Evolutionary conservation across 1,139 yeast genomes (phyloP), one percentile per base, ranked within the genome.

Genomic region (Nakaseomyces nivariensis): DNA sequence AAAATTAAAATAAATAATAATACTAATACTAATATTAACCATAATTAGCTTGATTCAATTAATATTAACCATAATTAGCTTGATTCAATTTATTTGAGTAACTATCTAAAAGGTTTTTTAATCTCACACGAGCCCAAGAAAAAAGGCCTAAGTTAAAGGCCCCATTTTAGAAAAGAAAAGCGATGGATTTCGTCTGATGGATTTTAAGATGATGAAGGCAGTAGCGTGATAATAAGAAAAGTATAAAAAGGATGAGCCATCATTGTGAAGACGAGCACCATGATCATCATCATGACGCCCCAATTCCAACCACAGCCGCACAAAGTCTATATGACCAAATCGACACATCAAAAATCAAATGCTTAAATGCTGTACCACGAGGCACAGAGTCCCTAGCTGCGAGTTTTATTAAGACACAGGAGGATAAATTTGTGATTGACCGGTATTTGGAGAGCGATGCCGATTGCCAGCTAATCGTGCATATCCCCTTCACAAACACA

Each of bases 401-500:
- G 52, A 62, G 83, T 4, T 85, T 88, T 73, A 72, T 74, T 40
- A 66, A 74, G 37, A 64, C 75, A 3, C 64, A 69, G 17, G 71
- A 66, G 8, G 64, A 71, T 27, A 76, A 69, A 59, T 77, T 73
- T 58, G 58, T 67, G 44, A 58, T 77, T 27, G 65, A 66, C 26
- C 80, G 79, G 8, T 73, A 72, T 37, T 69, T 89, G 37, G 77
- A 76, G 59, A 81, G 90, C 1, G 97, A 90, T 63, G 81, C 85
- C 4, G 97, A 92, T 62, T 79, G 83, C 52, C 96, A 90, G 63
- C 56, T 90, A 60, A 76, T 90, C 45, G 61, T 90, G 32, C 77
- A 79, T 53, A 77, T 92, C 31, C 97, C 96, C 58, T 90, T 88
- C 58, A 81, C 84, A 17, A 87, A 87, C 0, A 71, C 77, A 34